Evolutionary conservation across 306 rosid genomes (phyloP).

Genomic region (Lithocarpus polystachyus): DNA sequence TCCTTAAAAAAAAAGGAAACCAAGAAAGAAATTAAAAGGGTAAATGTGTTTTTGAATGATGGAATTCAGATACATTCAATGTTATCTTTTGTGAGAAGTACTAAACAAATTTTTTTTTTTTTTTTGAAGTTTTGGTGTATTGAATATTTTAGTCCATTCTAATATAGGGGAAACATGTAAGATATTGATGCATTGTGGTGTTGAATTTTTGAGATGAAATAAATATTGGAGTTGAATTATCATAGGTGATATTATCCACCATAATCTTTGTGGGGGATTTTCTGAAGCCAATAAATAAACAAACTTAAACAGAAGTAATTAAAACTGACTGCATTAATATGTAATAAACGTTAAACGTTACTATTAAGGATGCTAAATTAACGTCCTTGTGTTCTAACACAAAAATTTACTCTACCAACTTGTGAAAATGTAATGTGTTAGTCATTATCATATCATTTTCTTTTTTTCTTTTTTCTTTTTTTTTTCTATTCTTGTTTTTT

Average conservation of each 20-base stretch:
- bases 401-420: neutral
- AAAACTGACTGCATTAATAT: neutral
- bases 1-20: no score
- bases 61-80: neutral
- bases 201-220: neutral
- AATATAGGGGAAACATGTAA: neutral
- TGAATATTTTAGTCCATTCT: neutral
- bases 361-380: neutral
- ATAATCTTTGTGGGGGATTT: no score
- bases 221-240: neutral
- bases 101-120: neutral
- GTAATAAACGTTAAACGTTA: neutral
- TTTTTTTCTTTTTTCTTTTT: neutral
- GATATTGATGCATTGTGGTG: neutral
- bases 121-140: neutral
- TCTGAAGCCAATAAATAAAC: no score
- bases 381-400: neutral
- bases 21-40: no score
- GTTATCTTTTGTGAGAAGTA: neutral
- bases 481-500: neutral
- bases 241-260: neutral
- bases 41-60: neutral
- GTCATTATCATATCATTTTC: neutral
- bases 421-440: neutral
- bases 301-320: no score